Evolutionary conservation across 2,329 filamentous ascomycete species (phyloP), one percentile per base, ranked within the genome.

Genomic region (Verticillium klebahnii): DNA sequence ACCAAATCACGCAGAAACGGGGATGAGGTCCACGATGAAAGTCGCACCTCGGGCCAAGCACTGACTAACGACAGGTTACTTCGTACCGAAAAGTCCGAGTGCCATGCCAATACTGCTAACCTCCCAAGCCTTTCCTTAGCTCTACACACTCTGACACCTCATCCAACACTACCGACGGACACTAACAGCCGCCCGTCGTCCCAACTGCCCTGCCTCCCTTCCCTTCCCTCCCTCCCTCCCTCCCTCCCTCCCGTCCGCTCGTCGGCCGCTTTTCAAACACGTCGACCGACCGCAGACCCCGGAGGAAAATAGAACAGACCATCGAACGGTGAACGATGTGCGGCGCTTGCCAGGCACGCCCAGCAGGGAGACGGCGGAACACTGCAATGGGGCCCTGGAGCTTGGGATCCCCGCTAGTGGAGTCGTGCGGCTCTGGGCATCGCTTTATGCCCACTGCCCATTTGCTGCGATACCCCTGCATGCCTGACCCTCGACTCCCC

Each of bases 401-500:
- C 45, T 50, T 50, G 45, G 45, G 19, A 25, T 2, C 45, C 45
- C 45, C 45, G 45, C 45, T 25, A 14, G 45, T 50, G 45, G 45
- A 25, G 45, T 23, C n/a, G n/a, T 50, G 45, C 5, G 45, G 45
- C 45, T 50, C 58, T 59, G 39, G 58, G 58, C 58, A 59, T 55
- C 58, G 58, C 31, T 25, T 59, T 23, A 54, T 11, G 40, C n/a
- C 25, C 14, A 15, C n/a, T 45, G 7, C 40, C 29, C 29, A 59
- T 59, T 59, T 45, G 58, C 32, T 45, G n/a, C 40, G 17, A 31
- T 37, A 36, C 29, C 58, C 58, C 31, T 59, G 58, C 37, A 29
- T 54, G 23, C n/a, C 31, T 23, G 37, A 19, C 57, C 17, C 23
- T 40, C 58, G 63, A 60, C 62, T 60, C 56, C 57, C 56, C 58